These are phyloP conservation scores for Rhizopus sp. DNA, from an alignment of 371 early-diverging fungal species.

Conservation along the genomic window DNA sequence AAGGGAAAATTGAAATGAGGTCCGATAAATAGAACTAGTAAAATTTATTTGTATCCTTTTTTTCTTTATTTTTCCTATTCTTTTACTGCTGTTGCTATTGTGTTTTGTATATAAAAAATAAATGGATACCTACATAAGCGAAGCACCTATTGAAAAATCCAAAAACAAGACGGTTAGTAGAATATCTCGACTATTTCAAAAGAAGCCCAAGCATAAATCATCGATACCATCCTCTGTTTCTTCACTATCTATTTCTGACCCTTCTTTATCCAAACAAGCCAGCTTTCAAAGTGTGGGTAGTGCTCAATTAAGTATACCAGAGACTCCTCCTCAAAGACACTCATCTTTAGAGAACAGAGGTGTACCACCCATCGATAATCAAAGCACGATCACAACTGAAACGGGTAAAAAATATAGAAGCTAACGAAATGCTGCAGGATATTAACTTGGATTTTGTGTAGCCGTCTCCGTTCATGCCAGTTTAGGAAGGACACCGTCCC, in stretches of 20 bases:
- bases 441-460: too few relatives aligned
- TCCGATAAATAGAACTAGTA: too few relatives aligned
- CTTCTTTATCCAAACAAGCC: slow-evolving; percentile 18
- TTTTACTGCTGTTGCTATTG: too few relatives aligned
- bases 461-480: slow-evolving; percentile 2
- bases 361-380: slow-evolving; percentile 3
- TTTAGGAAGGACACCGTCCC: slow-evolving; percentile 13
- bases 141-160: slow-evolving; percentile 5
- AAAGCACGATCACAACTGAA: neutral
- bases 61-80: too few relatives aligned
- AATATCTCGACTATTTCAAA: slow-evolving; percentile 46
- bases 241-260: slow-evolving; percentile 29
- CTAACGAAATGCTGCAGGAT: too few relatives aligned
- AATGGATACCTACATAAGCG: neutral
- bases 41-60: too few relatives aligned
- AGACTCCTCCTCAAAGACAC: slow-evolving; percentile 7
- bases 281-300: slow-evolving; percentile 17
- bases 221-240: slow-evolving; percentile 25
- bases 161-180: slow-evolving; percentile 42
- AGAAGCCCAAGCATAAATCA: slow-evolving; percentile 37
- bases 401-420: neutral
- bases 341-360: slow-evolving; percentile 6
- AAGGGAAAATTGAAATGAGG: too few relatives aligned
- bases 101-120: too few relatives aligned
- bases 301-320: slow-evolving; percentile 3